phyloP scores from a whole-genome alignment of 805 yeast species.

The Lachancea dasiensis region DNA sequence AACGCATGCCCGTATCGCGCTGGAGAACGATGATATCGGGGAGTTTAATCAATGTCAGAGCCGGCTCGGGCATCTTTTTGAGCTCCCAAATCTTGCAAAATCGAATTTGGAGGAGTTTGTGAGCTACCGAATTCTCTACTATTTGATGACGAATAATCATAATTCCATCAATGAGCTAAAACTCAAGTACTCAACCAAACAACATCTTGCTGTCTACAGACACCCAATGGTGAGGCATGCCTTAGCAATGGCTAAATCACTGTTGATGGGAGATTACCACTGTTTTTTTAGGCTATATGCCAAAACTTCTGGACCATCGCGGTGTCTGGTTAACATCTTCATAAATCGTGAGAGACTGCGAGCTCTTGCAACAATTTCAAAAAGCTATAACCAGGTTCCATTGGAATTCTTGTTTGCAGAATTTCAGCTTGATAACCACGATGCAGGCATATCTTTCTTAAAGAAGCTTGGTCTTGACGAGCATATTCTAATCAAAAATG shows the following conservation, averaged over 20 bases:
- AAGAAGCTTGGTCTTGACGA: slow-evolving; percentile 34
- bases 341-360: slow-evolving; percentile 52
- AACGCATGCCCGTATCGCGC: slow-evolving; percentile 79
- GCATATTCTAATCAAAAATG: slow-evolving; percentile 29
- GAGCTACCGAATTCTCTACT: slow-evolving; percentile 67
- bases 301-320: slow-evolving; percentile 38
- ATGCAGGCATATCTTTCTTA: slow-evolving; percentile 41
- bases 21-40: slow-evolving; percentile 78
- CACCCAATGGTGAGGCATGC: slow-evolving; percentile 24
- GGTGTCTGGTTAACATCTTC: slow-evolving; percentile 46
- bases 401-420: slow-evolving; percentile 35
- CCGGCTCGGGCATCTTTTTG: slow-evolving; percentile 62
- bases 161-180: slow-evolving; percentile 22
- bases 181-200: slow-evolving; percentile 9
- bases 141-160: slow-evolving; percentile 63
- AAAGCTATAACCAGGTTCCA: slow-evolving; percentile 47
- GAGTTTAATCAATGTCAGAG: slow-evolving; percentile 95
- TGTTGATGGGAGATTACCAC: slow-evolving; percentile 44
- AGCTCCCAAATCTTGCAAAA: slow-evolving; percentile 31
- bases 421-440: slow-evolving; percentile 36
- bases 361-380: slow-evolving; percentile 50
- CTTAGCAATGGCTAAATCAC: slow-evolving; percentile 29
- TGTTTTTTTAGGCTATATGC: slow-evolving; percentile 42
- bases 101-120: slow-evolving; percentile 55
- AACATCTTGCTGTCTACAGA: slow-evolving; percentile 14